Base-by-base conservation (phyloP, 768 basidiomycete species). In the Pleurotus djamor region DNA sequence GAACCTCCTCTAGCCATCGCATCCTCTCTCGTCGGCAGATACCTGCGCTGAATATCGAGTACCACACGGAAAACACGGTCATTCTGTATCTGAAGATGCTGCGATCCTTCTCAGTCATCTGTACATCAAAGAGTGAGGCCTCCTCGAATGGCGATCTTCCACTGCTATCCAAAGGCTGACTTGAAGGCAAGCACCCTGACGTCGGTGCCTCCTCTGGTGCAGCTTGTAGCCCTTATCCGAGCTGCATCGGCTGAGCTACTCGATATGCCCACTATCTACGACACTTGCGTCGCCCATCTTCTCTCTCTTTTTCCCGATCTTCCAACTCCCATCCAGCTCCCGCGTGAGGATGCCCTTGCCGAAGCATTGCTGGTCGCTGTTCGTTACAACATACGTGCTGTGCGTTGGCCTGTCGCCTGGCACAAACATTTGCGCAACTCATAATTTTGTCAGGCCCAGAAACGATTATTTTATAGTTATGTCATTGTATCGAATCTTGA, bases 401-500 rank as follows among this genome's bases (percentile, higher is more conserved):
- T 89, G 64, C 66, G 86, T 76, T 36, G 12, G 47, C 17, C 34
- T 21, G 54, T 55, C 49, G 34, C 28, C 14, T 28, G 5, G 21
- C 21, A 28, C 21, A 28, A 28, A 28, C 21, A 28, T 28, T 28
- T 28, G 21, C 21, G 21, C 21, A 28, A 28, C 21, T 28, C 21
- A 28, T 28, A 28, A 28, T 28, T 28, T 28, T 28, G 21, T 28
- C 60, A 88, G 87, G 77, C 84, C 56, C 79, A 79, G 67, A 90
- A 89, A 62, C 78, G 82, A 4, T 72, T 89, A 34, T 76, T 86
- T 59, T 91, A 92, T 68, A 81, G 77, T 65, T 74, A 89, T 33
- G 80, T 88, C 61, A 84, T 85, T 2, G 79, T 77, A 14, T 77
- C 80, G 37, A 77, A 88, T 61, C 83, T 87, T 63, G 83, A 85